Base-by-base conservation (phyloP, 1,139 yeast species). In the Lodderomyces beijingensis region DNA sequence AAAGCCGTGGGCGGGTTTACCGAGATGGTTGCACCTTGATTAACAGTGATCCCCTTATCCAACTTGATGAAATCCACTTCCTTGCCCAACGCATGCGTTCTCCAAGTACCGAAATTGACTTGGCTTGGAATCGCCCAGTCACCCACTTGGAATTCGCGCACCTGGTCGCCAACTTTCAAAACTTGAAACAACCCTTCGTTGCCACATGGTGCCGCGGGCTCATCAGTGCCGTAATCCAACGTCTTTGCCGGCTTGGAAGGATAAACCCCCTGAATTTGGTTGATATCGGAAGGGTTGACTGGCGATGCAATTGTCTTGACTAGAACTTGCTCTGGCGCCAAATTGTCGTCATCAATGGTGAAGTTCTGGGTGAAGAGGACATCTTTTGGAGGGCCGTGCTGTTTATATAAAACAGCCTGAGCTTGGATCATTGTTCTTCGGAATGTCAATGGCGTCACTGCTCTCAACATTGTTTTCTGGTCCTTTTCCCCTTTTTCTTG, bases 1-100 rank as follows among this genome's bases (percentile, higher is more conserved):
- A 79, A 86, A 0, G 98, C 98, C 6, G 96, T 86, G 38, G 85
- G 73, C 2, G 98, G 97, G 54, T 91, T 91, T 33, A 93, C 96
- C 7, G 86, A 68, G 29, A 88, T 77, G 3, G 96, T 88, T 7
- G 96, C 95, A 10, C 91, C 96, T 44, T 85, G 84, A 41, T 64
- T 66, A n/a, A 70, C 46, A 2, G 74, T 55, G 33, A 78, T 58
- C 6, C 65, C 66, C 18, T 60, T 55, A 16, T 64, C 67, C 56
- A 87, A 60, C 49, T 69, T 72, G 42, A 74, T 65, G 51, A 85
- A 66, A 33, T 74, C 64, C 3, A 64, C 53, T 23, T 66, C 70
- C 6, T 54, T 56, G n/a, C 77, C 70, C 39, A 76, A 53, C 6
- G 86, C 83, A 50, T 83, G 91, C 2, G 95, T 77, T 44, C 96